Evolutionary conservation across 2,329 filamentous ascomycete species (phyloP).

Genomic region (Keithomyces neogunnii): DNA sequence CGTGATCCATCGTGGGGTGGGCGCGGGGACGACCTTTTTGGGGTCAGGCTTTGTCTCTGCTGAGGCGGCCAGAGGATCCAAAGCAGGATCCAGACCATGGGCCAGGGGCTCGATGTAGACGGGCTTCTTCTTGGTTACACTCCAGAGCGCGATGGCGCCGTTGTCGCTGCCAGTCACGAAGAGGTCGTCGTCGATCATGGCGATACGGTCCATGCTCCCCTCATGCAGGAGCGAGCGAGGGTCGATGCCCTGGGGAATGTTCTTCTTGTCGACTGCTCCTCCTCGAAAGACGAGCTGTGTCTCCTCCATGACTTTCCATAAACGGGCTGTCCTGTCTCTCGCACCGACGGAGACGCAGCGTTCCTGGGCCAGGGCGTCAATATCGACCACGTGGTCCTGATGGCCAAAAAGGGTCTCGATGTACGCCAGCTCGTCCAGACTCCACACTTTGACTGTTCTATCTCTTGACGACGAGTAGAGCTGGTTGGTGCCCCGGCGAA

Average conservation of each 20-base stretch:
- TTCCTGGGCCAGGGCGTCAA: constrained; percentile 77
- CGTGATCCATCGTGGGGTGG: constrained; percentile 81
- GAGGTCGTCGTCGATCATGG: constrained; percentile 77
- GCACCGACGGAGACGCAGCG: constrained; percentile 86
- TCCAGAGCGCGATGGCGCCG: constrained; percentile 80
- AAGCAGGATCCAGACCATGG: constrained; percentile 72
- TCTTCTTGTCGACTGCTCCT: constrained; percentile 57
- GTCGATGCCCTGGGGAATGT: constrained; percentile 32
- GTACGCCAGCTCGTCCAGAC: constrained; percentile 83
- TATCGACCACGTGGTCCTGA: constrained; percentile 79
- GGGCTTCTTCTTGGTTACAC: constrained; percentile 88
- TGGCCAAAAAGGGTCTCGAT: constrained; percentile 95
- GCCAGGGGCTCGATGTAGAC: constrained; percentile 71
- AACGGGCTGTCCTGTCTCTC: constrained; percentile 78
- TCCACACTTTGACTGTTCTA: constrained; percentile 93
- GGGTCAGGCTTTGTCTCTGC: constrained; percentile 60
- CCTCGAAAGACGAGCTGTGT: constrained; percentile 92
- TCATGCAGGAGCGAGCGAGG: constrained; percentile 54
- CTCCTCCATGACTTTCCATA: constrained; percentile 97
- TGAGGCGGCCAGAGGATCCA: constrained; percentile 60
- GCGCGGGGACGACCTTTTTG: constrained; percentile 45
- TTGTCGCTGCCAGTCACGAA: constrained; percentile 95
- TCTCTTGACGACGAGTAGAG: constrained; percentile 87
- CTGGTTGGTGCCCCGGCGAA: constrained; percentile 82
- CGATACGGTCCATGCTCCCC: constrained; percentile 85